Evolutionary conservation across 495 filamentous ascomycete species (phyloP).

Genomic region (Podospora pseudoanserina): DNA sequence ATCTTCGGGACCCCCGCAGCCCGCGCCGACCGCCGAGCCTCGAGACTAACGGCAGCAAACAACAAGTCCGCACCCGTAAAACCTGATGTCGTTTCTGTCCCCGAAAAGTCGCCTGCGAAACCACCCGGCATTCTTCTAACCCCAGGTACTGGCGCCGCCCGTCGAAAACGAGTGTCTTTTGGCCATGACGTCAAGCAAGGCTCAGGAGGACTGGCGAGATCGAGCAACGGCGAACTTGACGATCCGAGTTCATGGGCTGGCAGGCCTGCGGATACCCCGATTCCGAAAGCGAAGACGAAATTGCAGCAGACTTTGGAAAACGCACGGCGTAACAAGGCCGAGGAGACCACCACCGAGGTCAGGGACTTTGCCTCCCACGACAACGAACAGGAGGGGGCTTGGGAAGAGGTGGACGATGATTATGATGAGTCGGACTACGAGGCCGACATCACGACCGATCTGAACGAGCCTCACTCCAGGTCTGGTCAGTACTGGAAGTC

Average conservation of each 20-base stretch:
- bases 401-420: constrained; percentile 38
- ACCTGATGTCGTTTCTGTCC: constrained; percentile 4
- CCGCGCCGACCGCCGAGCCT: constrained; percentile 26
- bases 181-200: constrained; percentile 54
- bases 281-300: constrained; percentile 41
- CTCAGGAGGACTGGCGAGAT: constrained; percentile 27
- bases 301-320: constrained; percentile 55
- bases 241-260: constrained; percentile 59
- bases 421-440: constrained; percentile 32
- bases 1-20: constrained; percentile 78
- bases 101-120: constrained; percentile 41
- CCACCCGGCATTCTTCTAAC: constrained; percentile 73
- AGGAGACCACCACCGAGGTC: constrained; percentile 17
- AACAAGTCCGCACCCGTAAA: neutral
- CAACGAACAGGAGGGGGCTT: constrained; percentile 37
- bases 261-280: constrained; percentile 18
- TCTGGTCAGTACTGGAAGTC: constrained; percentile 94
- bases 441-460: constrained; percentile 68
- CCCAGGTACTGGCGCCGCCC: constrained; percentile 72
- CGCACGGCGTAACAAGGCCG: constrained; percentile 34
- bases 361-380: constrained; percentile 22
- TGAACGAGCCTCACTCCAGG: constrained; percentile 74
- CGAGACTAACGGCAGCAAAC: constrained; percentile 20
- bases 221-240: constrained; percentile 46
- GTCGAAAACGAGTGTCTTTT: constrained; percentile 90